A percentile compares a stretch with the other conserved stretches of the same genome.
Evolutionary conservation across 1,284 basidiomycete species (phyloP).

Genomic region (Trichosporon sp.): DNA sequence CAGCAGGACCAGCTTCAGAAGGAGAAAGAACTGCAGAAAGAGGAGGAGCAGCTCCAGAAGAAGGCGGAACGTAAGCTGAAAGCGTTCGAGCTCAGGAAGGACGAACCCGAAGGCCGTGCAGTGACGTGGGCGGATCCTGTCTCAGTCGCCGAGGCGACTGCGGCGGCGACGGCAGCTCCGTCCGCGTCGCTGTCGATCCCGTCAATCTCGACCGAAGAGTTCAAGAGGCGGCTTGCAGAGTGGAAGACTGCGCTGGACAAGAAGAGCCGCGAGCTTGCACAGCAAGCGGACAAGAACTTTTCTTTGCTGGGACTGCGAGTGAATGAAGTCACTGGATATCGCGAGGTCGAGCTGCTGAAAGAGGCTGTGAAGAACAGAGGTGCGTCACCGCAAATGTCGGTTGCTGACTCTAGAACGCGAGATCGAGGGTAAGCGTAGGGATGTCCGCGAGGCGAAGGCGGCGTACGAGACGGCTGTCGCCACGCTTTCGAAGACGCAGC

Average conservation of each 20-base stretch:
- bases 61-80: neutral
- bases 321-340: slow-evolving; percentile 83
- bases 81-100: neutral
- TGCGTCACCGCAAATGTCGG: neutral
- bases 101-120: neutral
- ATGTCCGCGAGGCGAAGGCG: slow-evolving; percentile 64
- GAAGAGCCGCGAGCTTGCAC: slow-evolving; percentile 15
- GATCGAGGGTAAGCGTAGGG: slow-evolving; percentile 55
- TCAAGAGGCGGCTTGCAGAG: neutral
- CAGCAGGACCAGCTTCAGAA: neutral
- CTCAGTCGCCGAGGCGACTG: neutral
- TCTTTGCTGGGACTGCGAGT: slow-evolving; percentile 68
- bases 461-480: slow-evolving; percentile 69
- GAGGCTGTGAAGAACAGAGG: slow-evolving; percentile 23
- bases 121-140: neutral
- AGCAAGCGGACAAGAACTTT: slow-evolving; percentile 53
- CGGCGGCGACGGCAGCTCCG: neutral
- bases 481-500: slow-evolving; percentile 71
- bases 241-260: neutral
- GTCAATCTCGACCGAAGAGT: slow-evolving; percentile 6
- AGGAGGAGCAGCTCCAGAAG: neutral
- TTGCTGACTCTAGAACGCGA: slow-evolving; percentile 32
- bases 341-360: slow-evolving; percentile 80
- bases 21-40: neutral
- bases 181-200: neutral